Conservation (phyloP, 2,329 filamentous ascomycete genomes). For the Neophaeococcomyces aloes region DNA sequence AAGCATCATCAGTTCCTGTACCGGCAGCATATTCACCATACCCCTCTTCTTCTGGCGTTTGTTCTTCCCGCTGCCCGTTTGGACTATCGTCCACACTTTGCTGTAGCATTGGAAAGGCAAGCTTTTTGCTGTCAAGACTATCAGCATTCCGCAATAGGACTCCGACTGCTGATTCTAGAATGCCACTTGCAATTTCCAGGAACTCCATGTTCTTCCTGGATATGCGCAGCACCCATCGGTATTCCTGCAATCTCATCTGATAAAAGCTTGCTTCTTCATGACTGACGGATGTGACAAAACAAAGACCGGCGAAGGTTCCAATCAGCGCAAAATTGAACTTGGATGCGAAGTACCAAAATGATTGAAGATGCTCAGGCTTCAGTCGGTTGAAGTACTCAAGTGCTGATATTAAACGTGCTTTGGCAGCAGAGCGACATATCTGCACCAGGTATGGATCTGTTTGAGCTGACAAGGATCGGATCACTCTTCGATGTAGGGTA, state of each 20-base stretch:
- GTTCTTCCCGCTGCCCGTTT: conserved; percentile 11
- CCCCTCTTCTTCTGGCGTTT: background rate
- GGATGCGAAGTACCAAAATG: conserved; percentile 60
- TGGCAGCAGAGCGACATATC: conserved; percentile 86
- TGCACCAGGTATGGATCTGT: conserved; percentile 60
- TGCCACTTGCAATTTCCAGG: conserved; percentile 22
- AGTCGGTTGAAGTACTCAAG: conserved; percentile 97
- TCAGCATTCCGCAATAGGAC: conserved; percentile 20
- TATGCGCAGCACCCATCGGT: conserved; percentile 86
- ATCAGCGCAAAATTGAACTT: conserved; percentile 78
- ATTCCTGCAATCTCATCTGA: conserved; percentile 71
- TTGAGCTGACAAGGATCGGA: conserved; percentile 29
- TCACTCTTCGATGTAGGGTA: conserved; percentile 34
- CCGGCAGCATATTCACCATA: conserved; percentile 2
- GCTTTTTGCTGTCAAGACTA: conserved; percentile 17
- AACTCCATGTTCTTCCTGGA: conserved; percentile 35
- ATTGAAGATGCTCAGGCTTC: conserved; percentile 71
- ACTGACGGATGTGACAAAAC: conserved; percentile 81
- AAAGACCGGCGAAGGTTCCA: conserved; percentile 73
- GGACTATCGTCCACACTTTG: conserved; percentile 8
- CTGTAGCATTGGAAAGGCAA: conserved; percentile 21
- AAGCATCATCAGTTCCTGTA: conserved; percentile 7
- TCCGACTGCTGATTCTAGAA: conserved; percentile 21
- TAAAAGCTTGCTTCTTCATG: conserved; percentile 91
- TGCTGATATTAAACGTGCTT: conserved; percentile 84